phyloP scores from a whole-genome alignment of 495 filamentous ascomycete species.

The Xylaria nigripes region DNA sequence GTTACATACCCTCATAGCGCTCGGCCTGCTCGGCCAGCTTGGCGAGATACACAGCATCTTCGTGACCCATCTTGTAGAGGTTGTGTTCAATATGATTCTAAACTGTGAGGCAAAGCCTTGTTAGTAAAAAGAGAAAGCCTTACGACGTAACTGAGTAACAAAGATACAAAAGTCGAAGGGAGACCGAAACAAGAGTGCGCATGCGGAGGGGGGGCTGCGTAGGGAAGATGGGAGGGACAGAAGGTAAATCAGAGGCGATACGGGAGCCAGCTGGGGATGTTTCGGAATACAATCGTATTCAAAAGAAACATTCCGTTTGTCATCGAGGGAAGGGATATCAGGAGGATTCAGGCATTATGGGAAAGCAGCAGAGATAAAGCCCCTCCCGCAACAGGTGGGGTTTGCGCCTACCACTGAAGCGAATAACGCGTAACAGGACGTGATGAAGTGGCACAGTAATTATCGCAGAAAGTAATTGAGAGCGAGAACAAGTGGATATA shows the following conservation, averaged over 20 bases:
- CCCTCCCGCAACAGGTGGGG: slow-evolving; percentile 28
- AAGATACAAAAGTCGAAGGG: slow-evolving; percentile 10
- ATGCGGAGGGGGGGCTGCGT: not conserved
- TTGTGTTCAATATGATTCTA: slow-evolving; percentile 10
- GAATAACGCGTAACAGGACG: slow-evolving; percentile 21
- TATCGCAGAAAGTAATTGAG: slow-evolving; percentile 25
- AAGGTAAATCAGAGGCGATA: not conserved
- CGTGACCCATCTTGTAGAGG: slow-evolving; percentile 84
- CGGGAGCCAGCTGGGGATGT: not conserved
- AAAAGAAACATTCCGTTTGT: not conserved
- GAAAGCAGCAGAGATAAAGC: slow-evolving; percentile 18
- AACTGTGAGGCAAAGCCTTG: slow-evolving; percentile 7
- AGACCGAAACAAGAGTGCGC: slow-evolving; percentile 8
- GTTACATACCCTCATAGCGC: slow-evolving; percentile 91
- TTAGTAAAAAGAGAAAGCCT: slow-evolving; percentile 24
- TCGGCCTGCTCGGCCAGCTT: slow-evolving; percentile 99
- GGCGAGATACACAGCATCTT: slow-evolving; percentile 98
- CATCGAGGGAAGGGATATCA: not conserved
- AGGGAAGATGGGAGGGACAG: not conserved
- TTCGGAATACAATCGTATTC: not conserved
- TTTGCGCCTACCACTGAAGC: slow-evolving; percentile 25
- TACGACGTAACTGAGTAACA: slow-evolving; percentile 13
- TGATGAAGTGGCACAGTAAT: slow-evolving; percentile 7
- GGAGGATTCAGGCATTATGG: not conserved
- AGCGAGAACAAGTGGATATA: slow-evolving; percentile 4